Conservation (phyloP, 768 basidiomycete genomes). For the Tulasnella sp. region DNA sequence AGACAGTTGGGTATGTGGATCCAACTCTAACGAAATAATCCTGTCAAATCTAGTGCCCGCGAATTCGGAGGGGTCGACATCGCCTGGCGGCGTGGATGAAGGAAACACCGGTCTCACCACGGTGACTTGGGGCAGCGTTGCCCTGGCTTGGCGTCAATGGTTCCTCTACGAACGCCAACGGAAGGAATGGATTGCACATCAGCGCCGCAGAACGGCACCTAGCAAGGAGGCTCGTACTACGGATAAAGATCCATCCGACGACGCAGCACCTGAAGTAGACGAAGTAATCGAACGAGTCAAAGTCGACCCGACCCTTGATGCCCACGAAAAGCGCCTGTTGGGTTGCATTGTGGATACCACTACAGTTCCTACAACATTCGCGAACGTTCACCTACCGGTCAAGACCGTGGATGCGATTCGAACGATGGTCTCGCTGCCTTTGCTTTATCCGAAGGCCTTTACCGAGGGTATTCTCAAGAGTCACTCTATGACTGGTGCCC, state of each 20-base stretch:
- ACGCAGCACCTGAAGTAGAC: constrained; percentile 5
- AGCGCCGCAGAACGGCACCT: neutral
- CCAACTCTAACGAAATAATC: neutral
- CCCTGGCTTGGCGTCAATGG: constrained; percentile 15
- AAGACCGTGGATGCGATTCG: constrained; percentile 90
- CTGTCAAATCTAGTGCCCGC: neutral
- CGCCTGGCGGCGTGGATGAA: neutral
- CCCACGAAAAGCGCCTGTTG: constrained; percentile 75
- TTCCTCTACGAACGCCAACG: neutral
- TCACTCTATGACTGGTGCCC: constrained; percentile 85
- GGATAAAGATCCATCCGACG: neutral
- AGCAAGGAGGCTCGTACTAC: neutral
- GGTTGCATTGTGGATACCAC: constrained; percentile 82
- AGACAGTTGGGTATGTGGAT: neutral
- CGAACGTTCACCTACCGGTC: constrained; percentile 79
- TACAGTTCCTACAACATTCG: constrained; percentile 76
- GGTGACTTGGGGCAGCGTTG: neutral
- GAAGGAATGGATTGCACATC: constrained; percentile 7
- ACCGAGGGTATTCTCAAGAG: constrained; percentile 84
- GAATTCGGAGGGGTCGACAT: neutral
- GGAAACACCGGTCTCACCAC: neutral
- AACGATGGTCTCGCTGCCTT: constrained; percentile 83
- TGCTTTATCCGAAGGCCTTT: constrained; percentile 84
- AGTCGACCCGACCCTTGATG: constrained; percentile 68
- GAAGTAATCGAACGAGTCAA: constrained; percentile 65